These are phyloP conservation scores for Puccinia coronata DNA, from an alignment of 1,284 basidiomycete species.

Conservation along the genomic window DNA sequence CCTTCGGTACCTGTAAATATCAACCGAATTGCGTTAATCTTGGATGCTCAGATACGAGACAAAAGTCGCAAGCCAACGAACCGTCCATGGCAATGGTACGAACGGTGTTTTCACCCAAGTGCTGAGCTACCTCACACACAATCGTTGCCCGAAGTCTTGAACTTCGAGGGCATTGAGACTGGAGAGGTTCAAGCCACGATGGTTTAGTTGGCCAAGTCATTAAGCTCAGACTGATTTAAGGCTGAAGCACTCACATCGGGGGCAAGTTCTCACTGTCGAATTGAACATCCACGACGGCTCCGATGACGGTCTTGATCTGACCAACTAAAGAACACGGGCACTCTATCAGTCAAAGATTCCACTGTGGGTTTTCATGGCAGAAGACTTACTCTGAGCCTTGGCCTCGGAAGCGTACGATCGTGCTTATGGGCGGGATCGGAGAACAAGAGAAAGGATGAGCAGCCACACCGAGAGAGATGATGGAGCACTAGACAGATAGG, in stretches of 20 bases:
- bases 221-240: neutral
- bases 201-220: neutral
- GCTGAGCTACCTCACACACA: slow-evolving; percentile 69
- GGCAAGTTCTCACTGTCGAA: slow-evolving; percentile 70
- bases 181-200: neutral
- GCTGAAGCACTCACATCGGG: slow-evolving; percentile 65
- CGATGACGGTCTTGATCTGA: slow-evolving; percentile 59
- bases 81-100: slow-evolving; percentile 74
- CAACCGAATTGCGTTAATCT: neutral
- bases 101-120: slow-evolving; percentile 97
- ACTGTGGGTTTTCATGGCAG: slow-evolving; percentile 63
- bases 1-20: slow-evolving; percentile 73
- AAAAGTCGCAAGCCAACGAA: slow-evolving; percentile 49
- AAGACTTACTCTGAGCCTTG: slow-evolving; percentile 62
- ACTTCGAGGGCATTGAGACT: slow-evolving; percentile 94
- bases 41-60: neutral
- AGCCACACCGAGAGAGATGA: neutral
- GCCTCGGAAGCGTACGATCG: slow-evolving; percentile 90
- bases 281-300: slow-evolving; percentile 97
- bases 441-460: neutral
- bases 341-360: slow-evolving; percentile 60
- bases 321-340: slow-evolving; percentile 67
- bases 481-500: neutral
- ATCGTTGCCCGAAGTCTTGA: slow-evolving; percentile 79
- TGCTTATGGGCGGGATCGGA: slow-evolving; percentile 60